phyloP scores from a whole-genome alignment of 129 eudicot genomes.

The Daucus carota region DNA sequence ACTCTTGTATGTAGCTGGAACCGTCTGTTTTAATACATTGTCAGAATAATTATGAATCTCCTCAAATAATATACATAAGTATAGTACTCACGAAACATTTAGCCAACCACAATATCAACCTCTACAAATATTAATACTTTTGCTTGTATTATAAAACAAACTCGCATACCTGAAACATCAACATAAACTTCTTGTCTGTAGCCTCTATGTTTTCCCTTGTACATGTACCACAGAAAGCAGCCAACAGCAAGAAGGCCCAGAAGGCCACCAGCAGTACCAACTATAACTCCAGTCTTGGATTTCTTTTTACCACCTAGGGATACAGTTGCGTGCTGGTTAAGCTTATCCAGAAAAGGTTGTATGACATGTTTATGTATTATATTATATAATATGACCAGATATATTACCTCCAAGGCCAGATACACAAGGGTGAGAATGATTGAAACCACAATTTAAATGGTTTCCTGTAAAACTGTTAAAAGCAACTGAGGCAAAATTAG shows the following conservation, averaged over 20 bases:
- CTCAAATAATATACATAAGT: not conserved
- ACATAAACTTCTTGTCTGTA: slow-evolving; percentile 75
- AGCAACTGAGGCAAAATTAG: slow-evolving; percentile 25
- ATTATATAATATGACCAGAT: not conserved
- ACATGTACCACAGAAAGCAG: slow-evolving; percentile 35
- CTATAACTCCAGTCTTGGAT: slow-evolving; percentile 49
- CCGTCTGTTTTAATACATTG: not conserved
- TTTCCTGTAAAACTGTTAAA: slow-evolving; percentile 81
- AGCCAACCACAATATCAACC: not conserved
- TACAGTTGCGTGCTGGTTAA: slow-evolving; percentile 12
- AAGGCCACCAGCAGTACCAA: slow-evolving; percentile 58
- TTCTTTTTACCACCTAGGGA: slow-evolving; percentile 55
- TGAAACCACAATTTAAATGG: slow-evolving; percentile 63
- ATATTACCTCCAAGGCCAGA: slow-evolving; percentile 50
- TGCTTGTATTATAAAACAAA: not conserved
- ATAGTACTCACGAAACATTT: not conserved
- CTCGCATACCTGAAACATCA: slow-evolving; percentile 73
- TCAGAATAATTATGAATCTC: not conserved
- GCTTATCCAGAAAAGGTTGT: slow-evolving; percentile 2
- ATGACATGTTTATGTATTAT: not conserved
- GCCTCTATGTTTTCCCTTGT: slow-evolving; percentile 64
- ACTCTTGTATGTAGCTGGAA: not conserved
- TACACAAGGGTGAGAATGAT: slow-evolving; percentile 40
- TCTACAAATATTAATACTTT: not conserved
- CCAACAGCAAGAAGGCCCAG: slow-evolving; percentile 54